phyloP scores from a whole-genome alignment of 768 basidiomycete genomes.

The Serendipita sp. region DNA sequence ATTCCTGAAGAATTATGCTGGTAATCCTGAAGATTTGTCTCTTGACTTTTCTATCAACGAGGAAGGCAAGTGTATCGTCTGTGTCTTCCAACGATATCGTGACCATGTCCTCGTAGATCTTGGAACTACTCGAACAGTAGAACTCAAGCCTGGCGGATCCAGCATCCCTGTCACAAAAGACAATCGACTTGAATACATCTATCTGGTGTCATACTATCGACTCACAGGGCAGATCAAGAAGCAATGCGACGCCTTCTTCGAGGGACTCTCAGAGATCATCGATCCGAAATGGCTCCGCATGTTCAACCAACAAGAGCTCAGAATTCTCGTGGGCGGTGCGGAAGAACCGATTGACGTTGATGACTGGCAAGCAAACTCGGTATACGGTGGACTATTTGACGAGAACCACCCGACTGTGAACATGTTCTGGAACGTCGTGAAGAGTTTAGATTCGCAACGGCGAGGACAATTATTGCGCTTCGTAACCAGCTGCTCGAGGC shows the following conservation, averaged over 20 bases:
- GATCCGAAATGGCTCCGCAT: constrained; percentile 83
- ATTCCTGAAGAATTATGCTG: constrained; percentile 82
- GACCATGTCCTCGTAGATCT: constrained; percentile 40
- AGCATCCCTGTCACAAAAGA: constrained; percentile 76
- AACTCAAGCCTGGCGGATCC: constrained; percentile 69
- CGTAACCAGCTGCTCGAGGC: constrained; percentile 83
- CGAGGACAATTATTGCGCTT: constrained; percentile 67
- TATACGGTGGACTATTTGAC: constrained; percentile 69
- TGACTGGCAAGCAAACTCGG: constrained; percentile 61
- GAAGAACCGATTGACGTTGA: constrained; percentile 72
- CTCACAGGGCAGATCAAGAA: constrained; percentile 76
- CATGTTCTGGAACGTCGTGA: constrained; percentile 78
- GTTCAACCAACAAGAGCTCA: constrained; percentile 95
- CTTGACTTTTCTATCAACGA: constrained; percentile 78
- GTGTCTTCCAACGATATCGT: neutral
- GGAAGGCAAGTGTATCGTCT: constrained; percentile 42
- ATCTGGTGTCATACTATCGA: constrained; percentile 74
- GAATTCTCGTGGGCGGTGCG: constrained; percentile 79
- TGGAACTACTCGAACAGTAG: constrained; percentile 55
- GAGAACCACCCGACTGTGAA: constrained; percentile 54
- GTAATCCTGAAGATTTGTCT: constrained; percentile 73
- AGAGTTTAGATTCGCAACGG: constrained; percentile 66
- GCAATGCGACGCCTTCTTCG: constrained; percentile 78
- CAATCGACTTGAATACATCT: constrained; percentile 81
- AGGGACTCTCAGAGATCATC: constrained; percentile 84